Base-by-base conservation (phyloP, 257 asterid species). In the Scutellaria barbata region DNA sequence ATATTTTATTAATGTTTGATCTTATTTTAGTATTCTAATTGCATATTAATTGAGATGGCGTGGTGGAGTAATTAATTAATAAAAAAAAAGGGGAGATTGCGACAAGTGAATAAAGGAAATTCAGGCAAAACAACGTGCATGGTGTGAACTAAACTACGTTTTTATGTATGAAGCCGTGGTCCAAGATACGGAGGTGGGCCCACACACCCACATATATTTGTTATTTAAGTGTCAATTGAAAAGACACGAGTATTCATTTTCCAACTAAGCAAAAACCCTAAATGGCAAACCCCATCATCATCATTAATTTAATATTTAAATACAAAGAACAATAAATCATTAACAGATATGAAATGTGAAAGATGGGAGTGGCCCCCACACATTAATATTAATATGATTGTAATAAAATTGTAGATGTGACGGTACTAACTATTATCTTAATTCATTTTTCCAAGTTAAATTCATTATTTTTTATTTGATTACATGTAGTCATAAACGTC, bases 141-240 rank as follows among this genome's bases (percentile, higher is more conserved):
- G 76, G 77, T 58, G 77, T 75, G 79, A 64, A 76, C 59, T 13
- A 67, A 54, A 13, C 5, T 0, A 41, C 45, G 20, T 48, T 53
- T 56, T 56, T 14, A 35, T 63, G 46, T 16, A 55, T 59, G 42
- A 5, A 41, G 65, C 60, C 64, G 75, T 80, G 63, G 79, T 74
- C 82, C 76, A 55, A 68, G 79, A 73, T 48, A 68, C 75, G 72
- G 62, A 22, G 16, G 63, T 51, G 68, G 77, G 56, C 9, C 71
- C 62, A n/a, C 64, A 66, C 18, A 45, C 48, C 72, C 58, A 11
- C 20, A 33, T 20, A 17, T 52, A 43, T 66, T 62, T 74, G 43
- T 73, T 40, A 48, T 41, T 42, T 5, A 63, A 74, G 56, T 62
- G 65, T 69, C 72, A 45, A 52, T 71, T 66, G 62, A 68, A n/a